Evolutionary conservation across 2,329 filamentous ascomycete genomes (phyloP).

Genomic region (Talaromyces funiculosus): DNA sequence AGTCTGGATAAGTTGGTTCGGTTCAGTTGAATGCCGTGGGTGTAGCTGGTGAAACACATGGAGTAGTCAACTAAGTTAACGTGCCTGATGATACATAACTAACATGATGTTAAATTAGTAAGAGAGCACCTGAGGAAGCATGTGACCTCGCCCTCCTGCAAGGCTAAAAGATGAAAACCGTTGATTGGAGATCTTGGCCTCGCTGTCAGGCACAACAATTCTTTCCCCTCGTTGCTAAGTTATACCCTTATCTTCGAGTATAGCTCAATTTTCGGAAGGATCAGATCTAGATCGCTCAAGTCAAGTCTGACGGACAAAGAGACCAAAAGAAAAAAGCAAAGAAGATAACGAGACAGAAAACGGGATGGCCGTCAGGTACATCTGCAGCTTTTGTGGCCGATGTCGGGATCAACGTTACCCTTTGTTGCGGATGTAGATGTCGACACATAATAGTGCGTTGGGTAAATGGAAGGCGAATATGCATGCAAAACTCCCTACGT

Average conservation of each 20-base stretch:
- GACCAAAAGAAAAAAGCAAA: neutral
- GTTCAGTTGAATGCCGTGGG: neutral
- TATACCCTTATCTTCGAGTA: neutral
- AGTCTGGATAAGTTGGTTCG: neutral
- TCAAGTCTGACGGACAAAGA: neutral
- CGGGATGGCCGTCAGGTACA: conserved; percentile 4
- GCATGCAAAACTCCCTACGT: conserved; percentile 1
- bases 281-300: neutral
- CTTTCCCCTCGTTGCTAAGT: neutral
- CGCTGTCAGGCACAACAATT: neutral
- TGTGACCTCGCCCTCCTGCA: neutral
- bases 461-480: neutral
- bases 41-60: neutral
- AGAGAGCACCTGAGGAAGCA: neutral
- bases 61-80: too few species aligned
- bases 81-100: too few species aligned
- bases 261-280: too few species aligned
- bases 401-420: neutral
- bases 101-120: neutral
- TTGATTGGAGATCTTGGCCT: neutral
- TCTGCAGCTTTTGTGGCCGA: conserved; percentile 2
- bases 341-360: neutral
- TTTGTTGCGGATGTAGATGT: neutral
- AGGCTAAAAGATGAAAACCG: neutral
- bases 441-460: too few species aligned